A percentile compares a stretch with the other conserved stretches of the same genome.
These are phyloP conservation scores for Tieghemiomyces parasiticus DNA, from an alignment of 192 early-diverging fungal species.

Conservation along the genomic window DNA sequence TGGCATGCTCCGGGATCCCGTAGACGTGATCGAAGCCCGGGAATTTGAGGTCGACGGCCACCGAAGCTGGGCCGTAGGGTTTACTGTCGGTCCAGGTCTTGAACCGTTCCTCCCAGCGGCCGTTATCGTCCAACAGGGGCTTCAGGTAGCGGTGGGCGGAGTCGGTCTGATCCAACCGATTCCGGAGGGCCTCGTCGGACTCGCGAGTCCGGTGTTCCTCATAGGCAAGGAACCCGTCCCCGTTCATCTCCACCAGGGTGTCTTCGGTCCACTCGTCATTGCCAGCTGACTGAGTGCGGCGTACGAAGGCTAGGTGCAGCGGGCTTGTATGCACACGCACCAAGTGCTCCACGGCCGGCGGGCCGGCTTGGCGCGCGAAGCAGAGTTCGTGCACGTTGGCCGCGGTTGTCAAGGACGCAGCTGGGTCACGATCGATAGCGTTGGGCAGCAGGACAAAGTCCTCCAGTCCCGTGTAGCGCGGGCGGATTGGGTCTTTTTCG, in stretches of 20 bases:
- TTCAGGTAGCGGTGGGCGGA: background rate
- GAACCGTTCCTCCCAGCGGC: constrained; percentile 84
- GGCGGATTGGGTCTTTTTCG: background rate
- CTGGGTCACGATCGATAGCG: background rate
- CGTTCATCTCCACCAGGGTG: constrained; percentile 59
- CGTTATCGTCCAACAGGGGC: constrained; percentile 21
- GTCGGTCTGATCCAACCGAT: background rate
- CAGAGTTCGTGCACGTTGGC: background rate
- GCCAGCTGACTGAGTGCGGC: background rate
- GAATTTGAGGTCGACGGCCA: constrained; percentile 88
- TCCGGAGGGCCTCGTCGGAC: constrained; percentile 18
- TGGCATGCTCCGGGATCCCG: constrained; percentile 90
- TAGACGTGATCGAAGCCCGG: constrained; percentile 76
- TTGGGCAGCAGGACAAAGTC: constrained; percentile 8
- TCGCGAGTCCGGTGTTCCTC: constrained; percentile 44
- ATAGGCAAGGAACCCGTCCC: constrained; percentile 66
- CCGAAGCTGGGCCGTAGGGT: constrained; percentile 83
- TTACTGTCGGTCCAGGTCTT: constrained; percentile 79
- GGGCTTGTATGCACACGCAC: background rate
- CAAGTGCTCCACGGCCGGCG: background rate
- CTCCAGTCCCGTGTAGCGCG: constrained; percentile 8
- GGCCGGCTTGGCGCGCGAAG: background rate
- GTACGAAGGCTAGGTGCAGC: background rate
- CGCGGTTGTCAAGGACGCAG: background rate
- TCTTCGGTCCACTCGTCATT: background rate